Evolutionary conservation across 1,139 yeast genomes (phyloP), one percentile per base, ranked within the genome.

Genomic region (Scheffersomyces titani): DNA sequence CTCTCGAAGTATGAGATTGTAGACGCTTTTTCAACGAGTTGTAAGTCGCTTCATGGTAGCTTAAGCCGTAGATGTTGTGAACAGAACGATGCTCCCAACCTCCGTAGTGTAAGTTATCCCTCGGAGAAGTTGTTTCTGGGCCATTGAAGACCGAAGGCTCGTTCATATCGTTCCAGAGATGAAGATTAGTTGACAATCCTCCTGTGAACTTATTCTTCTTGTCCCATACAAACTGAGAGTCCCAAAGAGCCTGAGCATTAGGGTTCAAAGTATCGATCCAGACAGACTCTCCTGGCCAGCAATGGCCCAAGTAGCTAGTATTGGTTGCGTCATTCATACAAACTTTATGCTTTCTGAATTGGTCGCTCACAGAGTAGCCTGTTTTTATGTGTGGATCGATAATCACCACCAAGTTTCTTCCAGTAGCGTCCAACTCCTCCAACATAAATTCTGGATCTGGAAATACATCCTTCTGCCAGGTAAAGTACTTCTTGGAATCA

Each of bases 91-190:
- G 97, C 70, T 96, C 98, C 86, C 89, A 88, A 18, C 86, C 84
- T 3, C 92, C 97, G 67, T 76, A 81, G 64, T 93, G 98, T 30
- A 93, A 65, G 50, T 84, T 76, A 70, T 92, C 97, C 66, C 89
- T 89, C 50, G 96, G 96, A 49, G 94, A 86, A 0, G 96, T 77
- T 0, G 97, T 92, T 70, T 94, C 99, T 1, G 98, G 97, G 0
- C 98, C 99, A 65, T 88, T 85, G 70, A 94, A 96, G 3, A 94
- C 89, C 0, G 98, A 91, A 0, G 98, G 98, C 72, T 94, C 99
- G 72, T 90, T 92, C 99, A 94, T 94, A 71, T 96, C 99, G 71
- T 94, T 96, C 99, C 99, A 94, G 40, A 96, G 76, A 66, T 89
- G 89, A 55, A 92, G 70, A 66, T 94, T 94, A 6, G 78, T 71